A percentile compares a stretch with the other conserved stretches of the same genome.
Evolutionary conservation across 768 basidiomycete species (phyloP).

Genomic region (Pisolithus microcarpus): DNA sequence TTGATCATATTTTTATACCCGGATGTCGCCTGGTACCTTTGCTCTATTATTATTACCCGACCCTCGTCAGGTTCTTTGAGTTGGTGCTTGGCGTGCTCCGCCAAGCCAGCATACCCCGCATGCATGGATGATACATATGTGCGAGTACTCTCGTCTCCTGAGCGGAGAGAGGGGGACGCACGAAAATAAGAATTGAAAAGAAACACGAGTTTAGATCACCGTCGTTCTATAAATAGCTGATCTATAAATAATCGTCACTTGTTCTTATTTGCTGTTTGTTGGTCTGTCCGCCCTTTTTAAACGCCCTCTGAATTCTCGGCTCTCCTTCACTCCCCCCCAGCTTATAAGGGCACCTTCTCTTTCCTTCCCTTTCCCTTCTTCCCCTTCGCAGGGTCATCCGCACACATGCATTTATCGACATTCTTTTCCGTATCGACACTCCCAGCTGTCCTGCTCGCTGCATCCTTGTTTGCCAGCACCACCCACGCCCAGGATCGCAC

Average conservation of each 20-base stretch:
- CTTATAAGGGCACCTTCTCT: not conserved
- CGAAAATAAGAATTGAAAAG: too few relatives aligned
- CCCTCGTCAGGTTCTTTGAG: too few relatives aligned
- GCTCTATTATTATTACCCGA: too few relatives aligned
- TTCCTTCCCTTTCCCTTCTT: not conserved
- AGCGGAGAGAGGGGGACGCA: too few relatives aligned
- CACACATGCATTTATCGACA: constrained; percentile 14
- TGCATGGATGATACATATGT: too few relatives aligned
- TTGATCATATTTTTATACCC: too few relatives aligned
- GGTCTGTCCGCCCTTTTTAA: not conserved
- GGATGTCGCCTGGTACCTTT: too few relatives aligned
- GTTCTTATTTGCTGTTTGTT: not conserved
- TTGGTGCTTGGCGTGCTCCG: too few relatives aligned
- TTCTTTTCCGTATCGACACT: constrained; percentile 9
- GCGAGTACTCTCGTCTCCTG: too few relatives aligned
- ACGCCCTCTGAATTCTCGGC: not conserved
- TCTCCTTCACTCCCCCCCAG: not conserved
- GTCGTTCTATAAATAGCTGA: not conserved
- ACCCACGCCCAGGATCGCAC: constrained; percentile 24
- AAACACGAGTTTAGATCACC: not conserved
- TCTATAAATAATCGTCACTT: not conserved
- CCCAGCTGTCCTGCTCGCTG: constrained; percentile 2
- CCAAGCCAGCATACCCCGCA: too few relatives aligned
- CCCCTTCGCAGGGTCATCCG: not conserved
- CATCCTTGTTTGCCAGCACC: constrained; percentile 2